These are phyloP conservation scores for Mantamonas sphyraenae DNA, from an alignment of 78 protist genomes.

Conservation along the genomic window DNA sequence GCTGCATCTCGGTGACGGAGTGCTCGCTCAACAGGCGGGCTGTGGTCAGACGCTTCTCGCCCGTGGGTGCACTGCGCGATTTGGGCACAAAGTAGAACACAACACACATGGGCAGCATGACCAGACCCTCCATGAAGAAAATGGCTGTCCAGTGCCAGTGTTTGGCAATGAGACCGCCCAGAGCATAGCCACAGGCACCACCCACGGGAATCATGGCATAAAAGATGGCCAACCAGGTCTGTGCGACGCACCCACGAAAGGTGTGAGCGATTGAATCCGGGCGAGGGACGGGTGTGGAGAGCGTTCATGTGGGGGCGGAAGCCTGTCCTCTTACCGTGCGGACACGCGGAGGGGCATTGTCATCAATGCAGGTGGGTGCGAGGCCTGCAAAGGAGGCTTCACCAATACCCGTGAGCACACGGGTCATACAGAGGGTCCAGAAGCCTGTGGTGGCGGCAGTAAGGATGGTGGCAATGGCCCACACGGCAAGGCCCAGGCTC, in stretches of 20 bases:
- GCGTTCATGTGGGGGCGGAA: background rate
- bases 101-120: background rate
- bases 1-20: background rate
- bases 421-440: background rate
- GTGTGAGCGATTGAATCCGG: too few species aligned
- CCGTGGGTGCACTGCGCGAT: background rate
- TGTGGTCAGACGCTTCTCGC: background rate
- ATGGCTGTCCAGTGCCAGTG: background rate
- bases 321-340: background rate
- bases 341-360: constrained; percentile 5
- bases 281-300: background rate
- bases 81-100: background rate
- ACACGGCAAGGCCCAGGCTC: background rate
- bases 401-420: constrained; percentile 14
- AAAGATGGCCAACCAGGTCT: constrained; percentile 7
- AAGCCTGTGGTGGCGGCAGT: background rate
- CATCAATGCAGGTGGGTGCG: constrained; percentile 19
- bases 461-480: constrained; percentile 1
- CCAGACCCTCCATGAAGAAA: background rate
- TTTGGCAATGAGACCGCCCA: background rate
- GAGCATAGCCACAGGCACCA: background rate
- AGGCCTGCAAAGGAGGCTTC: constrained; percentile 21
- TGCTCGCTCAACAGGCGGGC: background rate
- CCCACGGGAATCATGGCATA: constrained; percentile 21
- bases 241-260: background rate